A percentile compares a stretch with the other conserved stretches of the same genome.
phyloP scores from a whole-genome alignment of 805 yeast species.

The Candida namnaoensis region DNA sequence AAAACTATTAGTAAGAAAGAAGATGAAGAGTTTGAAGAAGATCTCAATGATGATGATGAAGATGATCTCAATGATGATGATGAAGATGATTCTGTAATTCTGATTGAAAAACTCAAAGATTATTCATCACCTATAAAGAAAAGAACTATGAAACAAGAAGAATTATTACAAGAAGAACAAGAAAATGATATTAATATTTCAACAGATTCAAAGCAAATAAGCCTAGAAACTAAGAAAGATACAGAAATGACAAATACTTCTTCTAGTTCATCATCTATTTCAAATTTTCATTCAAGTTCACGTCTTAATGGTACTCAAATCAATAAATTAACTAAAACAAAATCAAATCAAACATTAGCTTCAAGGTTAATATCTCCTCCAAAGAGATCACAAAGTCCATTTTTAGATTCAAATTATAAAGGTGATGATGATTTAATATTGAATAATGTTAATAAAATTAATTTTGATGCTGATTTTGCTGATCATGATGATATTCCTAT shows the following conservation, averaged over 20 bases:
- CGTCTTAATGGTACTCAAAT: slow-evolving; percentile 4
- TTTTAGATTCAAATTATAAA: slow-evolving; percentile 11
- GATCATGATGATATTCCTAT: slow-evolving; percentile 15
- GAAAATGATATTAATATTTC: background rate
- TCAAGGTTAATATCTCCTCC: background rate
- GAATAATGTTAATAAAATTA: too few relatives aligned
- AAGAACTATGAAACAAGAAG: too few relatives aligned
- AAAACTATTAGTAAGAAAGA: background rate
- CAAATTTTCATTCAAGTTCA: slow-evolving; percentile 4
- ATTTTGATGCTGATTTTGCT: slow-evolving; percentile 6
- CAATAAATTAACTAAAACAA: slow-evolving; percentile 5
- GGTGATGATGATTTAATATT: slow-evolving; percentile 6
- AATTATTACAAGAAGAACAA: background rate
- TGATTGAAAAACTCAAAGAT: slow-evolving; percentile 1
- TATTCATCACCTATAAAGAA: too few relatives aligned
- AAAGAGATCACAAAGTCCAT: slow-evolving; percentile 17
- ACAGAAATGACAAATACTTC: background rate
- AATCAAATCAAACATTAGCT: slow-evolving; percentile 1
- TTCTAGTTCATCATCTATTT: background rate
- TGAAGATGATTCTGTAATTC: background rate
- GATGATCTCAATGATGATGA: background rate
- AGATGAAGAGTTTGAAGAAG: slow-evolving; percentile 1
- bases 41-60: background rate
- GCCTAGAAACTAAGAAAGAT: background rate
- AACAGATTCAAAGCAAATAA: too few relatives aligned